Evolutionary conservation across 164 flowering plant genomes (phyloP).

Genomic region (Dillenia turbinata): DNA sequence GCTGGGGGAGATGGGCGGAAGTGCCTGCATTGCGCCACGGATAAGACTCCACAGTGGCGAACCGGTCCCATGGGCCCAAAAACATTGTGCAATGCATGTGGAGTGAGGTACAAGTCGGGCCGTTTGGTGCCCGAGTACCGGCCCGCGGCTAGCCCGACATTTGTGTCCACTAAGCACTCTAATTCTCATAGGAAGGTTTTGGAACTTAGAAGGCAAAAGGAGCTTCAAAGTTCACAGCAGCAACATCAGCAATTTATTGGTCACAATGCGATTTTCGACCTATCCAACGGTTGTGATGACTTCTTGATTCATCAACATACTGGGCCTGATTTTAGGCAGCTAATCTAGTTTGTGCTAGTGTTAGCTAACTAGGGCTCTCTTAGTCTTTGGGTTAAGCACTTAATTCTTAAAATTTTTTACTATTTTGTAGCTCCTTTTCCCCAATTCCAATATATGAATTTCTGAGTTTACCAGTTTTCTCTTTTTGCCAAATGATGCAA

Average conservation of each 20-base stretch:
- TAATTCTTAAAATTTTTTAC: slow-evolving; percentile 2
- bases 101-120: slow-evolving; percentile 94
- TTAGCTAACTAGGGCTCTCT: slow-evolving; percentile 1
- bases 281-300: slow-evolving; percentile 48
- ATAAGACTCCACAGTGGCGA: slow-evolving; percentile 96
- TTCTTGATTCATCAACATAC: slow-evolving; percentile 48
- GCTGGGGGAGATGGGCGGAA: slow-evolving; percentile 33
- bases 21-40: slow-evolving; percentile 84
- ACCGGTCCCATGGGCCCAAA: slow-evolving; percentile 97
- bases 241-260: slow-evolving; percentile 34
- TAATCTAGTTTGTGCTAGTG: slow-evolving; percentile 29
- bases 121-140: slow-evolving; percentile 92
- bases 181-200: slow-evolving; percentile 90
- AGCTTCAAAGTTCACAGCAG: slow-evolving; percentile 38
- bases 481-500: background rate
- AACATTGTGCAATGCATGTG: slow-evolving; percentile 90
- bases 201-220: slow-evolving; percentile 86
- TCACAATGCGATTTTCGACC: slow-evolving; percentile 29
- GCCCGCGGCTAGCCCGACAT: slow-evolving; percentile 92
- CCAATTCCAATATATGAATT: background rate
- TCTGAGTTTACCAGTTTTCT: background rate
- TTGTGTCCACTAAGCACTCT: slow-evolving; percentile 67
- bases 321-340: slow-evolving; percentile 46
- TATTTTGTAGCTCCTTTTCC: slow-evolving; percentile 2
- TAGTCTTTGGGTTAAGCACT: background rate